Evolutionary conservation across 805 yeast species (phyloP), one percentile per base, ranked within the genome.

Genomic region (Lipomyces sp.): DNA sequence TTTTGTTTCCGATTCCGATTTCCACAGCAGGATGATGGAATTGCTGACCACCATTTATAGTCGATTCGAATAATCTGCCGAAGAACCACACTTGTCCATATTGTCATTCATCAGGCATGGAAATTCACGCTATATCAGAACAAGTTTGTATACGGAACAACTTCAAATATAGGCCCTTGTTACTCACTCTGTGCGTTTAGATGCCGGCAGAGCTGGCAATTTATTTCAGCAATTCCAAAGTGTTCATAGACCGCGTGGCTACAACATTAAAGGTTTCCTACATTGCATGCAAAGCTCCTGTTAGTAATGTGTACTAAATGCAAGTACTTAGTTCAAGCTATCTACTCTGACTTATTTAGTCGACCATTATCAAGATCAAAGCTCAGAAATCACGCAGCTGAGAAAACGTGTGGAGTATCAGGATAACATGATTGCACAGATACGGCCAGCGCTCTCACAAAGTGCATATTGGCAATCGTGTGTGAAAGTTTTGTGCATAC

Each of bases 11-110:
- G 35, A 48, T 37, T 37, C 13, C 13, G 39, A 10, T 10, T n/a
- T 35, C 11, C 55, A 8, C 48, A 55, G 53, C 11, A 48, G 30
- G 30, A 24, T 32, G 33, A 29, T n/a, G 42, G 7, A 18, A 18
- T 8, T 33, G 59, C 15, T 55, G 55, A 55, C 29, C n/a, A n/a
- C 5, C 15, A 8, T 54, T 1, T 34, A 29, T 30, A 64, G 67
- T 64, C 18, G 42, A 55, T n/a, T 3, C 51, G 18, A 56, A 60
- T 51, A 57, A 51, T 35, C 60, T 66, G 37, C 69, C 66, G 1
- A 24, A 56, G 32, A 63, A 54, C 29, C 66, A 65, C 48, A 13
- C 62, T 1, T 66, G 69, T 51, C 66, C 69, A 13, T 59, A 55
- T 18, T 66, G 69, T 35, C 33, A 57, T n/a, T 32, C 30, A 4